Base-by-base conservation (phyloP, 805 yeast genomes). In the Hanseniaspora clermontiae region DNA sequence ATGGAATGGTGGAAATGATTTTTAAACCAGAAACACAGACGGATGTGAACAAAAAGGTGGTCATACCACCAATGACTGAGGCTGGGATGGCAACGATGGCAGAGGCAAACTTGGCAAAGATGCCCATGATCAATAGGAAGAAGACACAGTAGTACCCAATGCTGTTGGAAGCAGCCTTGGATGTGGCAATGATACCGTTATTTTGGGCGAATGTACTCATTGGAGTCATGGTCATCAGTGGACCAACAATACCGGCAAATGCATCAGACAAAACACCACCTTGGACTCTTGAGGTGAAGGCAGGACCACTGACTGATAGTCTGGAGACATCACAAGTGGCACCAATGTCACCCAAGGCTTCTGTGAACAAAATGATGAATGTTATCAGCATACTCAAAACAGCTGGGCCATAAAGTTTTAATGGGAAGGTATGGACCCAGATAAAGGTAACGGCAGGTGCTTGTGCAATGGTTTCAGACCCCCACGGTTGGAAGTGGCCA, bases 241-340 rank as follows among this genome's bases (percentile, higher is more conserved):
- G 88, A 15, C 93, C 83, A 3, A 88, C 60, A 24, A 84, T 63
- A 59, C 95, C 90, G 67, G 84, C 84, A 61, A 87, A 63, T 48
- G 96, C 96, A 69, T 89, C 95, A 19, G 95, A 93, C 38, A 89
- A 74, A 48, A 89, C 79, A 70, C 96, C 97, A 64, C 97, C 96
- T 72, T 90, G 96, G 61, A 90, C 77, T 69, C 96, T 76, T 17
- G 90, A 79, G 62, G 89, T 96, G 67, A 84, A 89, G 19, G 76
- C 63, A 47, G 79, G 81, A 60, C 96, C 96, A 65, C 84, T 90
- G 58, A 87, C 89, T 59, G 84, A 88, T 60, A 84, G 72, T 62
- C 95, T 75, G 9, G 95, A 86, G 20, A 90, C 96, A 69, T 89
- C 97, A 58, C 87, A 84, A 45, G 96, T 87, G 38, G 96, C 96